Percentiles rank a stretch among this genome's conserved stretches.
phyloP scores from a whole-genome alignment of 805 yeast species.

The Saccharomyces jurei region DNA sequence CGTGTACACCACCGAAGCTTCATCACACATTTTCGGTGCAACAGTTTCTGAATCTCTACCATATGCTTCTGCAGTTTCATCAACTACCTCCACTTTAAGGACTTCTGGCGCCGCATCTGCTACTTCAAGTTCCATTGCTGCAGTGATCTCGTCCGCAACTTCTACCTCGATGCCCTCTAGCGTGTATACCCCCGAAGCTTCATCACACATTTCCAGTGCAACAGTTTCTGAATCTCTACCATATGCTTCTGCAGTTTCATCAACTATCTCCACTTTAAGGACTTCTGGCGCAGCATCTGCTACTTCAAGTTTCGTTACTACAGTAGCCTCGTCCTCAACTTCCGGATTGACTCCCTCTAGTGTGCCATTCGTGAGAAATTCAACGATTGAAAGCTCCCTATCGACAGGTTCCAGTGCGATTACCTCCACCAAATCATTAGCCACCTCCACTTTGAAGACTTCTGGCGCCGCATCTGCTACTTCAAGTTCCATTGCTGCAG shows the following conservation, averaged over 20 bases:
- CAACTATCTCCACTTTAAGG: background rate
- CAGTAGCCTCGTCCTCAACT: background rate
- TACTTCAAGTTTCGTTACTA: background rate
- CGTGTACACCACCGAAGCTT: background rate
- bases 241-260: background rate
- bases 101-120: background rate
- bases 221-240: background rate
- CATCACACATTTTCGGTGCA: background rate
- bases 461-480: background rate
- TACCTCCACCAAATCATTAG: too few relatives aligned
- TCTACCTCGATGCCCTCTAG: background rate
- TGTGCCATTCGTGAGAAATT: too few relatives aligned
- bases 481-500: background rate
- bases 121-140: background rate
- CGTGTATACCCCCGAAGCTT: background rate
- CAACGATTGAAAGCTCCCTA: too few relatives aligned
- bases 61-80: background rate
- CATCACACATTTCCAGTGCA: background rate
- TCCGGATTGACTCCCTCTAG: too few relatives aligned
- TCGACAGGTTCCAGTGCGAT: too few relatives aligned
- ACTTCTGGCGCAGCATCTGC: background rate
- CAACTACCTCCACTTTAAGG: background rate
- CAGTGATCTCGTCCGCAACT: background rate
- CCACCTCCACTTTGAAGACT: background rate
- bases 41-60: background rate